Evolutionary conservation across 2,329 filamentous ascomycete genomes (phyloP).

Genomic region (Ascochyta viciae-villosae): DNA sequence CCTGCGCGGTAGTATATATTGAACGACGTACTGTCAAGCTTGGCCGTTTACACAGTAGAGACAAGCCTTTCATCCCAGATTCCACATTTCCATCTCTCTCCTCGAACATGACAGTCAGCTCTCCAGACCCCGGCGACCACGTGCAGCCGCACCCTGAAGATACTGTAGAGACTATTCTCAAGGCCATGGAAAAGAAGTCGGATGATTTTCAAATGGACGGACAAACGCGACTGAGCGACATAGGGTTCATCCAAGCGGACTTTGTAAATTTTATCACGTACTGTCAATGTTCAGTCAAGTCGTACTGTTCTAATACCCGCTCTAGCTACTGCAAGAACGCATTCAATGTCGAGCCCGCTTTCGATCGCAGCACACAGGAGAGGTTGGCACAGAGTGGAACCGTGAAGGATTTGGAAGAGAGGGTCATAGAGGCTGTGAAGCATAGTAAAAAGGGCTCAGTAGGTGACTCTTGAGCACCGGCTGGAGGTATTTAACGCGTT

Average conservation of each 20-base stretch:
- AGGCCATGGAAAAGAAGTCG: conserved; percentile 16
- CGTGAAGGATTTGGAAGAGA: conserved; percentile 7
- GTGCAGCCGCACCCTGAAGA: conserved; percentile 3
- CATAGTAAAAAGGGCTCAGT: conserved; percentile 1
- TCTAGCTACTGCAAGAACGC: conserved; percentile 9
- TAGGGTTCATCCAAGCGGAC: conserved; percentile 8
- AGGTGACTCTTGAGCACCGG: not conserved
- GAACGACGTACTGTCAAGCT: not conserved
- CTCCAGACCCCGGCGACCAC: conserved; percentile 2
- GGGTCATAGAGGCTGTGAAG: conserved; percentile 3
- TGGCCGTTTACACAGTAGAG: not conserved
- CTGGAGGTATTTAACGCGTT: not conserved
- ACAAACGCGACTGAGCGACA: conserved; percentile 8
- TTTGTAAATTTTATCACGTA: conserved; percentile 13
- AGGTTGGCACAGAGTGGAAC: conserved; percentile 7
- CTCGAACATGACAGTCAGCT: not conserved
- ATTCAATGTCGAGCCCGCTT: conserved; percentile 10
- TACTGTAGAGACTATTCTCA: conserved; percentile 12
- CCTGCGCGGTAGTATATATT: not conserved
- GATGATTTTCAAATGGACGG: conserved; percentile 2
- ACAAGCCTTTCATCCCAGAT: not conserved
- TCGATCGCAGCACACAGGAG: conserved; percentile 9
- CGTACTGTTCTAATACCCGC: not conserved
- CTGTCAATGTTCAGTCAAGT: not conserved
- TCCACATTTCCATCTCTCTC: too few species aligned